phyloP scores from a whole-genome alignment of 2,329 filamentous ascomycete species.

The Sarocladium kiliense region DNA sequence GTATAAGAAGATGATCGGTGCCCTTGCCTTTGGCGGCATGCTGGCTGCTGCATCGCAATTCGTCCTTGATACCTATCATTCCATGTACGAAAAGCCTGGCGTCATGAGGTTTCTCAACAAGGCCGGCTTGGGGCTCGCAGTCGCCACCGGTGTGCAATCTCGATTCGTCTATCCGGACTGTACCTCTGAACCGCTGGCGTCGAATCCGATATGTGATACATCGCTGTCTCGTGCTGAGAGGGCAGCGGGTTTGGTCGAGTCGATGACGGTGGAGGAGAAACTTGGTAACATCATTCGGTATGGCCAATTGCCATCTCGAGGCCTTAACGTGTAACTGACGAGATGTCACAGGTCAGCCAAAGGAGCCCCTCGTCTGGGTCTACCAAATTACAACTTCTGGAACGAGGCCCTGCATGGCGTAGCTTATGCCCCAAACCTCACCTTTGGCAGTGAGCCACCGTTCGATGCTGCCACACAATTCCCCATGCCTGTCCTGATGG shows the following conservation, averaged over 20 bases:
- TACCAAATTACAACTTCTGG: conserved; percentile 58
- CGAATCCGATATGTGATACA: conserved; percentile 25
- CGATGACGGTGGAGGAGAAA: conserved; percentile 27
- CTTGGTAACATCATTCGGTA: conserved; percentile 25
- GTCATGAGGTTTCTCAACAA: conserved; percentile 4
- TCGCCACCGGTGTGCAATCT: not conserved
- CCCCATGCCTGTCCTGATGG: conserved; percentile 57
- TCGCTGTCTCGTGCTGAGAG: conserved; percentile 21
- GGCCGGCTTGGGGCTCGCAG: not conserved
- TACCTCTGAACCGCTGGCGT: conserved; percentile 21
- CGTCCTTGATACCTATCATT: conserved; percentile 1
- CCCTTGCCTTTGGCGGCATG: not conserved
- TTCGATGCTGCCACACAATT: conserved; percentile 61
- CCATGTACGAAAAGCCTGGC: not conserved
- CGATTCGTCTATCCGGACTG: conserved; percentile 22
- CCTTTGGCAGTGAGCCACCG: not conserved
- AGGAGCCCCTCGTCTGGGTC: conserved; percentile 48
- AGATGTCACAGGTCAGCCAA: not conserved
- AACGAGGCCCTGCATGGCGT: conserved; percentile 58
- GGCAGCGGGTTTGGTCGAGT: conserved; percentile 23
- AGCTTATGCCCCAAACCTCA: conserved; percentile 33
- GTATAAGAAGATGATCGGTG: conserved; percentile 8
- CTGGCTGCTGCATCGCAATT: not conserved
- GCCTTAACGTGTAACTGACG: conserved; percentile 11
- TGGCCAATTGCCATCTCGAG: conserved; percentile 8